Evolutionary conservation across 306 rosid genomes (phyloP).

Genomic region (Boehmeria nivea): DNA sequence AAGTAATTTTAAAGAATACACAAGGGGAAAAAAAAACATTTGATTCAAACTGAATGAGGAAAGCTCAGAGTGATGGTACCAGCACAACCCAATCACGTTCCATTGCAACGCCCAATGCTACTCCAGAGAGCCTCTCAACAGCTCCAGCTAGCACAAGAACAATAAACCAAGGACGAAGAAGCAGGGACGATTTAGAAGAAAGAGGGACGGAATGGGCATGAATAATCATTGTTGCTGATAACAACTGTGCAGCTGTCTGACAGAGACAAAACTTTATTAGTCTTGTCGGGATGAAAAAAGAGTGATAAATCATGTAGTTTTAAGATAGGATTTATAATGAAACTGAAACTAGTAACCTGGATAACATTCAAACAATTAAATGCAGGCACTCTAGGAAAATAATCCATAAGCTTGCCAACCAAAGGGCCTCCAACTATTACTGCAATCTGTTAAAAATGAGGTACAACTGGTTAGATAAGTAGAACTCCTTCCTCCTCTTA

Average conservation of each 20-base stretch:
- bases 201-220: slow-evolving; percentile 55
- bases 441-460: slow-evolving; percentile 35
- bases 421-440: slow-evolving; percentile 83
- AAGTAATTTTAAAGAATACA: too few species aligned
- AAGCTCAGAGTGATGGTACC: slow-evolving; percentile 46
- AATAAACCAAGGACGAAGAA: slow-evolving; percentile 78
- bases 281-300: slow-evolving; percentile 10
- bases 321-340: slow-evolving; percentile 7
- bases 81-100: slow-evolving; percentile 98
- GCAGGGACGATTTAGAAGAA: slow-evolving; percentile 52
- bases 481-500: slow-evolving; percentile 9
- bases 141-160: slow-evolving; percentile 73
- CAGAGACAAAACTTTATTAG: slow-evolving; percentile 11
- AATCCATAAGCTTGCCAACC: slow-evolving; percentile 81
- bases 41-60: slow-evolving; percentile 20
- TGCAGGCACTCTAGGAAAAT: slow-evolving; percentile 68
- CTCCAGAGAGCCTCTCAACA: slow-evolving; percentile 77
- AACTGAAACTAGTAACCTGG: slow-evolving; percentile 53
- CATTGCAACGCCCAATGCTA: slow-evolving; percentile 85
- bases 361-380: slow-evolving; percentile 59
- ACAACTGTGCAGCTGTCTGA: slow-evolving; percentile 86
- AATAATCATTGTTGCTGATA: slow-evolving; percentile 76
- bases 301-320: neutral
- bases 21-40: too few species aligned
- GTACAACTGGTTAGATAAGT: slow-evolving; percentile 14